Base-by-base conservation (phyloP, 768 basidiomycete species). In the Tricholoma sp. region DNA sequence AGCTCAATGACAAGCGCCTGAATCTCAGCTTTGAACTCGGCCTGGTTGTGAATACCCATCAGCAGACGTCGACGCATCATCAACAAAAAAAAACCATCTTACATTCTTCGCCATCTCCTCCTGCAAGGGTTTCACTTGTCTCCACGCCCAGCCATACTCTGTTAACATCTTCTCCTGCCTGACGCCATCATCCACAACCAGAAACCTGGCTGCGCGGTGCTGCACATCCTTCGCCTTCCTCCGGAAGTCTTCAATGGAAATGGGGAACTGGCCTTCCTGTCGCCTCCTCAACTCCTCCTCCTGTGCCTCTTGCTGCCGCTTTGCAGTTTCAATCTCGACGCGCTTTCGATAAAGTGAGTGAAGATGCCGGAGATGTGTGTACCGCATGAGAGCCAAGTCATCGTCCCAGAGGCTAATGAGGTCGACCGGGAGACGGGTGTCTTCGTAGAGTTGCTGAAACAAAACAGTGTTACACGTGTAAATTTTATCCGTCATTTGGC, bases 131-230 rank as follows among this genome's bases (percentile, higher is more conserved):
- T 71, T 61, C 18, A 79, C 78, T 54, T 79, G 77, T 39, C 76
- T 72, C 69, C 71, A 82, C 0, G 76, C 74, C 85, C 84, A 86
- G 0, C 71, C 69, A 64, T 72, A 84, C 53, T 82, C 74, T 27
- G 59, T 62, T 65, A 78, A 62, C 74, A 81, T 78, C 62, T 59
- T 76, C 54, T 85, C 83, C 59, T 76, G 72, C 32, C 68, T 71
- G 47, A 35, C 10, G 8, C 50, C 50, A 47, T 74, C 67, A 0
- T 61, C 60, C 34, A 50, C 6, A 6, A 63, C 57, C 29, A 86
- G 67, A 62, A 82, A 84, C 50, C 71, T 70, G 19, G 82, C 83
- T 8, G 77, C 71, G 1, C 83, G 76, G n/a, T 79, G 64, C 67
- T 81, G 75, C 0, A 73, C 65, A 22, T 83, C 81, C 18, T 74